These are phyloP conservation scores for Saccharata proteae DNA, from an alignment of 2,329 filamentous ascomycete species.

Conservation along the genomic window DNA sequence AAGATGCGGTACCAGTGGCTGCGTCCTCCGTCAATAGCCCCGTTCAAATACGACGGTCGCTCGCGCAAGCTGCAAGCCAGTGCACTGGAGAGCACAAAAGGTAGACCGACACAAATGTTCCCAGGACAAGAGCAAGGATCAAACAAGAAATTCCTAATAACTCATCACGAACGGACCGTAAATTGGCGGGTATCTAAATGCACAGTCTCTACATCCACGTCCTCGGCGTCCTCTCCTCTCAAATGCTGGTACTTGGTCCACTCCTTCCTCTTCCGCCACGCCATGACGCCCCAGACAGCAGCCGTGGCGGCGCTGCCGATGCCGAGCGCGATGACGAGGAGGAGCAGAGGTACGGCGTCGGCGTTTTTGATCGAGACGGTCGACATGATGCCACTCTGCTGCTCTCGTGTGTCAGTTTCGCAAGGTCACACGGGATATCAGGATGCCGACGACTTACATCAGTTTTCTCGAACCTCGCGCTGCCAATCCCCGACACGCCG, in stretches of 20 bases:
- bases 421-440: background rate
- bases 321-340: constrained; percentile 2
- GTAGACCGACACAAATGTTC: too few species aligned
- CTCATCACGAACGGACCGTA: too few species aligned
- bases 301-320: background rate
- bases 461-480: constrained; percentile 2
- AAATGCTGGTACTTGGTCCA: constrained; percentile 3
- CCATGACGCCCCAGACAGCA: background rate
- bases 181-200: too few species aligned
- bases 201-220: too few species aligned
- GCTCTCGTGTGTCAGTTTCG: background rate
- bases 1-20: too few species aligned
- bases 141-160: too few species aligned
- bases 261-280: constrained; percentile 2
- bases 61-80: too few species aligned
- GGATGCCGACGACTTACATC: background rate
- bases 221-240: constrained; percentile 3
- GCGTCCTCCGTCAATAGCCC: too few species aligned
- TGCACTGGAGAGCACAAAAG: too few species aligned
- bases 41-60: too few species aligned
- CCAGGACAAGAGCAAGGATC: too few species aligned
- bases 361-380: constrained; percentile 1
- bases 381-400: constrained; percentile 1
- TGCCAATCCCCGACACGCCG: constrained; percentile 2
- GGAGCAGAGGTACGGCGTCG: constrained; percentile 1